These are phyloP conservation scores for Funneliformis geosporum DNA, from an alignment of 192 early-diverging fungal genomes.

Conservation along the genomic window DNA sequence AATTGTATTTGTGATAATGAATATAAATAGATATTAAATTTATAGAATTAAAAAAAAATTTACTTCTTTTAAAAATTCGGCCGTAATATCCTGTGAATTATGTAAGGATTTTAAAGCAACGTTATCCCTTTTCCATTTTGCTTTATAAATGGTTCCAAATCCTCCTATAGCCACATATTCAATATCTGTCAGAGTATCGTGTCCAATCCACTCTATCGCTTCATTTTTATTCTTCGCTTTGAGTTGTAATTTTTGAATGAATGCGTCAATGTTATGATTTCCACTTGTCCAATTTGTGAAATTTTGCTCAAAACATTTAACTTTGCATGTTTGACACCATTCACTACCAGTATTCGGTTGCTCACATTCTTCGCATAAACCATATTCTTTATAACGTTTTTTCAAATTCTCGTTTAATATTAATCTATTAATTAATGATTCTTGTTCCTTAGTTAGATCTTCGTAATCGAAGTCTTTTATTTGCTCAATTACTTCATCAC, in stretches of 20 bases:
- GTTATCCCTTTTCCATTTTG: background rate
- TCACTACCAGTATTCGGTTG: too few species aligned
- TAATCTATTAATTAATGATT: too few species aligned
- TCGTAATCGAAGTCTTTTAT: too few species aligned
- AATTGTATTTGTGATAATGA: background rate
- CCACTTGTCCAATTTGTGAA: constrained; percentile 7
- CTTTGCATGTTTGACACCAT: background rate
- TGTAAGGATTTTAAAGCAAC: background rate
- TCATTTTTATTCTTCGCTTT: background rate
- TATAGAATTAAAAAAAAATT: background rate
- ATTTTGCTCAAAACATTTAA: background rate
- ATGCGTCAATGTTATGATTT: background rate
- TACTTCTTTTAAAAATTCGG: background rate
- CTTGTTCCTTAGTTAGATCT: too few species aligned
- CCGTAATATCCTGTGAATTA: background rate
- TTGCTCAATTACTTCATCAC: too few species aligned
- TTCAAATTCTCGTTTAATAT: too few species aligned
- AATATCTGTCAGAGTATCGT: background rate
- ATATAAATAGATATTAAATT: too few species aligned
- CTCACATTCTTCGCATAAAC: too few species aligned
- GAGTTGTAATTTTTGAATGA: constrained; percentile 13
- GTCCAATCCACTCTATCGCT: background rate
- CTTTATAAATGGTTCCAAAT: background rate
- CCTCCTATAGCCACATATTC: constrained; percentile 6
- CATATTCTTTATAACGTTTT: too few species aligned